phyloP scores from a whole-genome alignment of 2,329 filamentous ascomycete species.

The Ophiostoma novo-ulmi region DNA sequence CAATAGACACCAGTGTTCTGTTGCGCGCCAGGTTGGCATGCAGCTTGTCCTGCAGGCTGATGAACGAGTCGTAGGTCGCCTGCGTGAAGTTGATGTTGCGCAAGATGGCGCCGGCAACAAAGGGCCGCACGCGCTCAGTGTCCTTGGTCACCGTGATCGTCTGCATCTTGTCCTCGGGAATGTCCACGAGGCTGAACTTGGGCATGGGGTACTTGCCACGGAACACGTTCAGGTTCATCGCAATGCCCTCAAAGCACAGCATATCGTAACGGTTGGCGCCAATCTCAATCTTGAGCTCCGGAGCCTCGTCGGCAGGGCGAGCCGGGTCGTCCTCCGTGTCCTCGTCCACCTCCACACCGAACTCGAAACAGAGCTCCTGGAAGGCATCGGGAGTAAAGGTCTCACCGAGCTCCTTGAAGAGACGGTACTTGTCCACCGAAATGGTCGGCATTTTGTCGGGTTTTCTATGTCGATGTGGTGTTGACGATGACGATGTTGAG shows the following conservation, averaged over 20 bases:
- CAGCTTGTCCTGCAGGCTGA: conserved; percentile 93
- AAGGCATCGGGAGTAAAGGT: conserved; percentile 92
- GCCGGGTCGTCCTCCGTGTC: conserved; percentile 71
- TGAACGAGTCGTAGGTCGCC: conserved; percentile 94
- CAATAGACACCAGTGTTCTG: conserved; percentile 90
- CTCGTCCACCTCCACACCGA: conserved; percentile 95
- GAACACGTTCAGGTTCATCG: conserved; percentile 94
- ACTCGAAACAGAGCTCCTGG: conserved; percentile 97
- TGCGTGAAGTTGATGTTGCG: conserved; percentile 88
- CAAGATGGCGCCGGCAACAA: conserved; percentile 83
- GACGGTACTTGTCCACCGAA: conserved; percentile 88
- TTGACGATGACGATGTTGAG: not conserved
- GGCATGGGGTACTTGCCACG: conserved; percentile 68
- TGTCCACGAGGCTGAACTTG: conserved; percentile 70
- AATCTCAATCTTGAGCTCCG: conserved; percentile 96
- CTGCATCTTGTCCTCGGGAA: conserved; percentile 67
- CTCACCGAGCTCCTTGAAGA: conserved; percentile 86
- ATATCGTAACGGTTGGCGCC: conserved; percentile 85
- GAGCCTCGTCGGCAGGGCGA: conserved; percentile 74
- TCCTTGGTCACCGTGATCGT: conserved; percentile 73
- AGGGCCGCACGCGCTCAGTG: conserved; percentile 74
- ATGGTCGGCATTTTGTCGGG: conserved; percentile 67
- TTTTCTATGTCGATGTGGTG: not conserved
- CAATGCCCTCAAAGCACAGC: conserved; percentile 95
- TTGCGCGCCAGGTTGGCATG: conserved; percentile 94